Base-by-base conservation (phyloP, 306 rosid species). In the Sophora flavescens region DNA sequence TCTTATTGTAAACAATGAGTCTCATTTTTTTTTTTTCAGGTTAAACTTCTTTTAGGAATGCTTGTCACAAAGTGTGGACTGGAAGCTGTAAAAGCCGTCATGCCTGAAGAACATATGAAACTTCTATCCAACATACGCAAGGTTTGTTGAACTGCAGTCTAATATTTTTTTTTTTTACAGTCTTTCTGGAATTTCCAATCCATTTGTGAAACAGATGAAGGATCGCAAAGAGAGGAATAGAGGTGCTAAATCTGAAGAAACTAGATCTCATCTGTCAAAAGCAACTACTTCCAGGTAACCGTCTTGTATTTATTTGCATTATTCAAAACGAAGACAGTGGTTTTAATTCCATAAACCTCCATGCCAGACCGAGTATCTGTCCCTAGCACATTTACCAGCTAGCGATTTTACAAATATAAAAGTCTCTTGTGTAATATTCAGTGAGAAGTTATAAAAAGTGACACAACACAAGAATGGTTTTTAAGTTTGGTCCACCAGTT, bases 31-130 rank as follows among this genome's bases (percentile, higher is more conserved):
- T n/a, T n/a, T 75, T 42, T 83, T 67, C 85, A 95, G 98, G 88
- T 90, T 78, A 90, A 92, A 81, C 86, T 82, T 78, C 93, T 95
- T 45, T 68, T 95, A 80, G 97, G 84, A 74, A 90, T 91, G 96
- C 93, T 94, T 14, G 85, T 94, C 16, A 77, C 83, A 6, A 88
- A 92, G 88, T 92, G 96, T 69, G 99, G 97, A 51, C 59, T 92
- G 56, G 96, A 91, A 68, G 96, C 93, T 36, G 97, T 95, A 41
- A 95, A 90, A 86, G 97, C 91, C 9, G 97, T 89, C 75, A 86
- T 92, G 88, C 99, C 97, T 3, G 91, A 90, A 72, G 93, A 90
- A 45, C 99, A 95, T 81, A 84, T 87, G 92, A 92, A 88, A 84
- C 97, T 92, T 76, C 97, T 95, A 77, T 80, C 93, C 74, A 92